A percentile compares a stretch with the other conserved stretches of the same genome.
These are phyloP conservation scores for Aspergillus baeticus DNA, from an alignment of 495 filamentous ascomycete species.

Conservation along the genomic window DNA sequence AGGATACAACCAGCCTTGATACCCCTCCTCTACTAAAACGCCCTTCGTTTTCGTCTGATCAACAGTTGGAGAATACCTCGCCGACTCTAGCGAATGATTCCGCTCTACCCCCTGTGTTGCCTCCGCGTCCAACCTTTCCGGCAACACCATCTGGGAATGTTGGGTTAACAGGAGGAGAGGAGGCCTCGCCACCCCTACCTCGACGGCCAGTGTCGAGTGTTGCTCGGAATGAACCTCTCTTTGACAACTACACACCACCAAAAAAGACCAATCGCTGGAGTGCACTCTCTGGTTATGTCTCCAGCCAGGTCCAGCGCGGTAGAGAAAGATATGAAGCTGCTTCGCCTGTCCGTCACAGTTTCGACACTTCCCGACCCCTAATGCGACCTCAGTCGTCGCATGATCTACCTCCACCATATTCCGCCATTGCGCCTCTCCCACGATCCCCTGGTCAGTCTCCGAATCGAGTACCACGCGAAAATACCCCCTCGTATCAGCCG, in stretches of 20 bases:
- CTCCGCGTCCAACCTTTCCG: slow-evolving; percentile 14
- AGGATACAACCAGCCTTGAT: slow-evolving; percentile 6
- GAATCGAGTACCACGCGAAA: slow-evolving; percentile 17
- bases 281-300: slow-evolving; percentile 28
- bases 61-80: slow-evolving; percentile 8
- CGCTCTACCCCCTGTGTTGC: slow-evolving; percentile 10
- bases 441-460: slow-evolving; percentile 33
- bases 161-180: background rate
- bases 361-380: slow-evolving; percentile 34
- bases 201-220: slow-evolving; percentile 32
- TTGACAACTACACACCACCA: slow-evolving; percentile 8
- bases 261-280: slow-evolving; percentile 35
- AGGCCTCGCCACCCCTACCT: slow-evolving; percentile 5
- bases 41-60: slow-evolving; percentile 14
- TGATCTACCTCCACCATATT: slow-evolving; percentile 12
- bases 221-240: slow-evolving; percentile 25
- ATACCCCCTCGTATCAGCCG: slow-evolving; percentile 12
- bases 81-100: background rate
- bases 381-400: slow-evolving; percentile 34
- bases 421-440: slow-evolving; percentile 19
- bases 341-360: slow-evolving; percentile 29
- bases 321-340: slow-evolving; percentile 25
- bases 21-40: slow-evolving; percentile 18
- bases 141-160: background rate
- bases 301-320: slow-evolving; percentile 19